Conservation (phyloP, 805 yeast genomes). For the Maudiozyma turicensis region DNA sequence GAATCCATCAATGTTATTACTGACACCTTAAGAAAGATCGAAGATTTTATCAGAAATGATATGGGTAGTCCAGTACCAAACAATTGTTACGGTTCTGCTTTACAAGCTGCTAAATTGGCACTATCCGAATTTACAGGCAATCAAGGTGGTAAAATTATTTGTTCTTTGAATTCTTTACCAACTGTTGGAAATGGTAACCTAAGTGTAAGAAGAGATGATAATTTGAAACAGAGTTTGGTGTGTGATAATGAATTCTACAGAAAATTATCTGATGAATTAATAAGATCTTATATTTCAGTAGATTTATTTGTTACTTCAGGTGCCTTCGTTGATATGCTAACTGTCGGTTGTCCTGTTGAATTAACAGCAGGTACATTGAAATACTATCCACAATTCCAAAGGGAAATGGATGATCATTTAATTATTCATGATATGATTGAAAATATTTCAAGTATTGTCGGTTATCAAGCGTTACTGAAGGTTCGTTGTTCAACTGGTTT, state of each 20-base stretch:
- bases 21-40: slow-evolving; percentile 46
- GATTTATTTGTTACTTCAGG: slow-evolving; percentile 66
- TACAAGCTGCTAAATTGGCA: slow-evolving; percentile 56
- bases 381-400: slow-evolving; percentile 57
- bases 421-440: slow-evolving; percentile 52
- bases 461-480: slow-evolving; percentile 75
- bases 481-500: slow-evolving; percentile 83
- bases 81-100: slow-evolving; percentile 72
- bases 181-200: slow-evolving; percentile 72
- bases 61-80: slow-evolving; percentile 32
- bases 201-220: slow-evolving; percentile 32
- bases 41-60: slow-evolving; percentile 30
- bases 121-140: slow-evolving; percentile 37
- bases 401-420: slow-evolving; percentile 59
- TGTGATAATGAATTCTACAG: slow-evolving; percentile 56
- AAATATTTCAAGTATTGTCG: slow-evolving; percentile 43
- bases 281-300: slow-evolving; percentile 54
- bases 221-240: slow-evolving; percentile 43
- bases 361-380: slow-evolving; percentile 64
- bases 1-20: slow-evolving; percentile 58
- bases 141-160: slow-evolving; percentile 80
- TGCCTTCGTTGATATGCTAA: slow-evolving; percentile 61
- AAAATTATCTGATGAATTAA: slow-evolving; percentile 46
- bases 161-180: slow-evolving; percentile 61
- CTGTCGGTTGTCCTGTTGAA: slow-evolving; percentile 52